A percentile compares a stretch with the other conserved stretches of the same genome.
phyloP scores from a whole-genome alignment of 345 rosid genomes.

The Theobroma cacao region DNA sequence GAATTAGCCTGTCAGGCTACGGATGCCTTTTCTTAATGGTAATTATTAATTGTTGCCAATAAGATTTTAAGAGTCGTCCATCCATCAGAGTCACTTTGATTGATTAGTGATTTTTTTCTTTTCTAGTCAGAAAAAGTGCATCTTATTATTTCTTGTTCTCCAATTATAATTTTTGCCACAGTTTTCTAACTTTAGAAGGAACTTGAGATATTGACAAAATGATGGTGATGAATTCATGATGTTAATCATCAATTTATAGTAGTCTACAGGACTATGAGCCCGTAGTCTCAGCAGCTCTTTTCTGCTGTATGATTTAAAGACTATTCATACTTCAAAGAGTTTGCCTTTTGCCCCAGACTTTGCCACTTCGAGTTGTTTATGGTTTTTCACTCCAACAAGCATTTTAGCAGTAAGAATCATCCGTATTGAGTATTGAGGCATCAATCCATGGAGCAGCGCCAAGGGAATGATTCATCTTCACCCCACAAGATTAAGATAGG shows the following conservation, averaged over 20 bases:
- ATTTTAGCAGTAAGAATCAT: too few relatives aligned
- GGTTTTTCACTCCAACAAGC: too few relatives aligned
- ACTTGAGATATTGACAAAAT: neutral
- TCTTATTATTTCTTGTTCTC: neutral
- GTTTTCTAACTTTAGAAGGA: neutral
- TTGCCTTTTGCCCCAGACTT: too few relatives aligned
- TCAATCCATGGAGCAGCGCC: too few relatives aligned
- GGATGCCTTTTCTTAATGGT: neutral
- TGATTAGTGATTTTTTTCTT: too few relatives aligned
- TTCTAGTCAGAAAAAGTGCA: neutral
- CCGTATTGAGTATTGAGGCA: neutral
- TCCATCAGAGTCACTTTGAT: too few relatives aligned
- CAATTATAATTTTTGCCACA: neutral
- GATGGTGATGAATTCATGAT: neutral
- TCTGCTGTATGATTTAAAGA: neutral
- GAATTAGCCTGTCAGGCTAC: neutral
- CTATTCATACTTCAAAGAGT: too few relatives aligned
- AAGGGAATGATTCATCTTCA: neutral
- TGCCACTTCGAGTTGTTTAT: too few relatives aligned
- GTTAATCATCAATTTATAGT: neutral
- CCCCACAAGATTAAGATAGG: neutral
- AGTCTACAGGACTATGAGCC: neutral
- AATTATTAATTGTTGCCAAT: neutral
- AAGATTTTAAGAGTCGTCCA: too few relatives aligned
- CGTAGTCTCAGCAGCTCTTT: neutral